These are phyloP conservation scores for Musa balbisiana DNA, from an alignment of 202 grass and related monocot genomes.

Conservation along the genomic window DNA sequence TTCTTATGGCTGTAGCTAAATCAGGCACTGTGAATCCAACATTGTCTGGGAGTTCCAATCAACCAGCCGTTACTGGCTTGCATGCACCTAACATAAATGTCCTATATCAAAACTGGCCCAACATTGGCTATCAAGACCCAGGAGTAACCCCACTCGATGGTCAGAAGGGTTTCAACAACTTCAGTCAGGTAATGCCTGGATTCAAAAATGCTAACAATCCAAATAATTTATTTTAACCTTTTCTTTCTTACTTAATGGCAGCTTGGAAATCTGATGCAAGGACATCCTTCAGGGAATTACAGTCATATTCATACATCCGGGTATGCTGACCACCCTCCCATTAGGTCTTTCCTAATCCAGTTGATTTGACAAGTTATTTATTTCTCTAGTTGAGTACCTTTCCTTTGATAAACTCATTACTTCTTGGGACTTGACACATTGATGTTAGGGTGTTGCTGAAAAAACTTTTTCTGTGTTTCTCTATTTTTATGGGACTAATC, in stretches of 20 bases:
- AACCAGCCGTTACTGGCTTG: neutral
- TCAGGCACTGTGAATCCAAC: constrained; percentile 49
- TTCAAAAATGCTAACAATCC: neutral
- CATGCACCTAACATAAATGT: neutral
- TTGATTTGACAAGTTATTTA: neutral
- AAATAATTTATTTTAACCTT: neutral
- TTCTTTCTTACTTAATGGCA: neutral
- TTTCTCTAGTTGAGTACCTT: neutral
- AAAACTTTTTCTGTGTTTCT: neutral
- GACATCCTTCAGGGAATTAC: constrained; percentile 12
- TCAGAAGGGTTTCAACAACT: neutral
- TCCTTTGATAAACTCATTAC: neutral
- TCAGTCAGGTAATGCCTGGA: neutral
- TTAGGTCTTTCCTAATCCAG: neutral
- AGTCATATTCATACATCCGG: neutral
- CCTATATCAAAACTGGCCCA: neutral
- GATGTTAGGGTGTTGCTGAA: neutral
- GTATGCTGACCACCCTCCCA: neutral
- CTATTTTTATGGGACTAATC: neutral
- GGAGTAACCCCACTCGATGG: neutral
- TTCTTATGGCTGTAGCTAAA: constrained; percentile 79
- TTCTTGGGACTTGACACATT: neutral
- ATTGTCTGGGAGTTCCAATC: constrained; percentile 28
- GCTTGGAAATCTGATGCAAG: neutral
- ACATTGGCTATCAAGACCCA: constrained; percentile 5